Evolutionary conservation across 169 alveolate species (phyloP).

Genomic region (Babesia bovis): DNA sequence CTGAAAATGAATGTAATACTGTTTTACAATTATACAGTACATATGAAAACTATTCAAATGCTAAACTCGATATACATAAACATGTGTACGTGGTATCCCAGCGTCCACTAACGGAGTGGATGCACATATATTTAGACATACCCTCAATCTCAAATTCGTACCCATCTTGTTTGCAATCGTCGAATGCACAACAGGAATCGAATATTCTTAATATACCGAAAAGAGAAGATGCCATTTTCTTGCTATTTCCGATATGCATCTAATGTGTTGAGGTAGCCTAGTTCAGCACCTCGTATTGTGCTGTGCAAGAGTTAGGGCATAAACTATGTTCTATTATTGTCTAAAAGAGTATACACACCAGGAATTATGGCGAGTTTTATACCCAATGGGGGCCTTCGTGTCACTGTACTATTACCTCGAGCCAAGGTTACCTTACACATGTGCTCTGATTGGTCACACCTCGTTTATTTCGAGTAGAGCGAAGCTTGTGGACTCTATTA

Average conservation of each 20-base stretch:
- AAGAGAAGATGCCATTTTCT: constrained; percentile 41
- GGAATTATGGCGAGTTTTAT: background rate
- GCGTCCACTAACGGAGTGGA: too few species aligned
- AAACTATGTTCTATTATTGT: background rate
- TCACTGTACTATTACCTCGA: background rate
- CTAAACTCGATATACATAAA: too few species aligned
- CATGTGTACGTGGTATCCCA: too few species aligned
- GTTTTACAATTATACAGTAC: background rate
- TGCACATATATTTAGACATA: background rate
- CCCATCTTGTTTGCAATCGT: constrained; percentile 40
- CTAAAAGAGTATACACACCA: constrained; percentile 11
- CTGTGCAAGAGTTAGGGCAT: background rate
- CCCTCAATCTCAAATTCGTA: constrained; percentile 58
- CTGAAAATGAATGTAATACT: background rate
- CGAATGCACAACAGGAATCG: constrained; percentile 62
- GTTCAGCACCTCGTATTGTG: background rate
- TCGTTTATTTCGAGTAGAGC: too few species aligned
- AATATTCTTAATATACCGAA: constrained; percentile 44
- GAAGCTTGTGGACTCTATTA: too few species aligned
- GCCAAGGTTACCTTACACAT: too few species aligned
- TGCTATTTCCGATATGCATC: constrained; percentile 1
- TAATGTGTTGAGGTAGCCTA: background rate
- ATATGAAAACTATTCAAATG: background rate
- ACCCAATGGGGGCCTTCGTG: constrained; percentile 15
- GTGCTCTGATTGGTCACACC: too few species aligned